A percentile compares a stretch with the other conserved stretches of the same genome.
phyloP scores from a whole-genome alignment of 2,329 filamentous ascomycete species.

The Stagonosporopsis chrysanthemi region DNA sequence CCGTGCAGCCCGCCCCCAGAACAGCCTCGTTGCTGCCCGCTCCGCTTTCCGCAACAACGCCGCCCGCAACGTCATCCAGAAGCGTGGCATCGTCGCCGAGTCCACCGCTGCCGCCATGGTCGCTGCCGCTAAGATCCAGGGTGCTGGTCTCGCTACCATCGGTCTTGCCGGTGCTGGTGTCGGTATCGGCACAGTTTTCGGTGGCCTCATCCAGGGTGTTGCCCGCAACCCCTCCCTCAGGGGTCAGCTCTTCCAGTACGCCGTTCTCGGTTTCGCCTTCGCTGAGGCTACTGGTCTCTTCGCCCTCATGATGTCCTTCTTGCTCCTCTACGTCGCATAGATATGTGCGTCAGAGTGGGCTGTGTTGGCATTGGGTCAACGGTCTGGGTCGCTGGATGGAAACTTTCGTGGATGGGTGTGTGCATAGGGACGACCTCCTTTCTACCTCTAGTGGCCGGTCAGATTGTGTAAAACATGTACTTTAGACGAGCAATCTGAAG shows the following conservation, averaged over 20 bases:
- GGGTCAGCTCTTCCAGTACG: conserved; percentile 95
- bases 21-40: conserved; percentile 50
- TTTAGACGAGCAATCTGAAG: conserved; percentile 53
- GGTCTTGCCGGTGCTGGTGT: conserved; percentile 93
- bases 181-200: conserved; percentile 95
- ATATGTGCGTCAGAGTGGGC: conserved; percentile 45
- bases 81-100: conserved; percentile 53
- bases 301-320: conserved; percentile 60
- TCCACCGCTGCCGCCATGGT: conserved; percentile 53
- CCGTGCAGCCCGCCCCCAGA: conserved; percentile 46
- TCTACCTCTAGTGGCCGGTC: conserved; percentile 51
- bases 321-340: conserved; percentile 54
- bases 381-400: conserved; percentile 47
- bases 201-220: conserved; percentile 85
- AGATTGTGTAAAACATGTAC: conserved; percentile 55
- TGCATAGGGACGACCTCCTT: conserved; percentile 50
- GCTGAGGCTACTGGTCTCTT: conserved; percentile 82
- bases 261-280: conserved; percentile 95
- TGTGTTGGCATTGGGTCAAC: conserved; percentile 42
- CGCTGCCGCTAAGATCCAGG: conserved; percentile 53
- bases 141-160: conserved; percentile 72
- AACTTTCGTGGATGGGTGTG: conserved; percentile 51
- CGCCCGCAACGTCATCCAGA: conserved; percentile 51
- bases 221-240: conserved; percentile 94
- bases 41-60: conserved; percentile 52